These are phyloP conservation scores for Chalaropsis thielavioides DNA, from an alignment of 2,329 filamentous ascomycete species.

Conservation along the genomic window DNA sequence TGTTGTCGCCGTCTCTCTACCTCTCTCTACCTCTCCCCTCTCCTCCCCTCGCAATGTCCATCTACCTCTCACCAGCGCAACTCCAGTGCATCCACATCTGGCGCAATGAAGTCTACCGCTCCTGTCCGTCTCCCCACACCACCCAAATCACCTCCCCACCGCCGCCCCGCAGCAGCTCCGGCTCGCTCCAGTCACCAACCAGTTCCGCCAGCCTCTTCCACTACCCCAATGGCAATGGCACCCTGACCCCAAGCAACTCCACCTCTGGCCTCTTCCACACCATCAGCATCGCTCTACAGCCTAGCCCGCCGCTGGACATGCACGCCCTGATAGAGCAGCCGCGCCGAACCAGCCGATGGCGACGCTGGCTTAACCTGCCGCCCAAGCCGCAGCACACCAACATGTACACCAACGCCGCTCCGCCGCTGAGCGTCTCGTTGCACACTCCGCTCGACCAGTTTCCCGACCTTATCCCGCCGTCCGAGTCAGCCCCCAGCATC, in stretches of 20 bases:
- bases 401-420: conserved; percentile 18
- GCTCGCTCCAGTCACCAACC: conserved; percentile 24
- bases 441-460: conserved; percentile 8
- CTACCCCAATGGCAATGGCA: conserved; percentile 17
- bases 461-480: conserved; percentile 4
- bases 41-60: conserved; percentile 10
- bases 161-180: conserved; percentile 25
- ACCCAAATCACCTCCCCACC: conserved; percentile 23
- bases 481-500: conserved; percentile 1
- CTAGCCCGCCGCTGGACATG: conserved; percentile 20
- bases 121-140: conserved; percentile 24
- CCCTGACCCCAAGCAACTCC: conserved; percentile 18
- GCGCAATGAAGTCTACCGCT: conserved; percentile 33
- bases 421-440: conserved; percentile 14
- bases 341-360: conserved; percentile 18
- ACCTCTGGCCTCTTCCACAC: conserved; percentile 22
- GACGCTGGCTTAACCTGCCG: conserved; percentile 18
- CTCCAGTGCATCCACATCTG: conserved; percentile 35
- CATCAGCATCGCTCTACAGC: conserved; percentile 21
- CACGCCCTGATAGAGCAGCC: conserved; percentile 19
- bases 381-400: conserved; percentile 17
- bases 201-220: conserved; percentile 17
- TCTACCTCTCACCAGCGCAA: conserved; percentile 20
- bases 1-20: neutral
- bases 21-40: neutral